Evolutionary conservation across 148 eudicot genomes (phyloP).

Genomic region (Diospyros kaki): DNA sequence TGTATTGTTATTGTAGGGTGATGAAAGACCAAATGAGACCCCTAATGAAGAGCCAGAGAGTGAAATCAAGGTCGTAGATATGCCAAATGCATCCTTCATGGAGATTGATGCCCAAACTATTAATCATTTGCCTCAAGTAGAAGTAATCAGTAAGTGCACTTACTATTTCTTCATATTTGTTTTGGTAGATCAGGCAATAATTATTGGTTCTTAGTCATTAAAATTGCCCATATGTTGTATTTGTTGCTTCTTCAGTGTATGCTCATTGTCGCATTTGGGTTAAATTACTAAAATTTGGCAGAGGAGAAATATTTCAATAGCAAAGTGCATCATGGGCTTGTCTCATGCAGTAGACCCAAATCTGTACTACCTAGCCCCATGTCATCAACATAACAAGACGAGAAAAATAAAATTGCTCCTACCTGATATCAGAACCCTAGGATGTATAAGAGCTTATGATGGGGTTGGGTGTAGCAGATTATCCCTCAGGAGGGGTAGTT

Average conservation of each 20-base stretch:
- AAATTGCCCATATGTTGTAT: neutral
- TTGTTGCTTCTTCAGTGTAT: neutral
- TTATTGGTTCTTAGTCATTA: neutral
- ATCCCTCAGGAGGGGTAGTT: too few species aligned
- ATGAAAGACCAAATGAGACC: slow-evolving; percentile 35
- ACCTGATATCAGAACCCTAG: too few species aligned
- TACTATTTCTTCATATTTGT: slow-evolving; percentile 1
- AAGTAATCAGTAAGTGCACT: slow-evolving; percentile 48
- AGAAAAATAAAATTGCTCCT: too few species aligned
- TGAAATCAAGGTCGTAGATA: slow-evolving; percentile 39
- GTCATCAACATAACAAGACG: too few species aligned
- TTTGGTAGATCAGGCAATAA: neutral
- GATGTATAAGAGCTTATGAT: too few species aligned
- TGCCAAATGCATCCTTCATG: slow-evolving; percentile 20
- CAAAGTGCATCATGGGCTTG: too few species aligned
- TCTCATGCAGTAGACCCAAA: too few species aligned
- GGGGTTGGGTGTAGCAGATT: too few species aligned
- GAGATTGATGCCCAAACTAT: slow-evolving; percentile 31
- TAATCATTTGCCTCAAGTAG: slow-evolving; percentile 47
- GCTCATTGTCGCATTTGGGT: neutral
- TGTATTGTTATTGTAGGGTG: slow-evolving; percentile 36
- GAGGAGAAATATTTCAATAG: neutral
- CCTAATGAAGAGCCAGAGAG: slow-evolving; percentile 36
- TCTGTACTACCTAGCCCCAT: too few species aligned
- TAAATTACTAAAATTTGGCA: neutral